These are phyloP conservation scores for Trichocomaceae sp. DNA, from an alignment of 2,329 filamentous ascomycete species.

Conservation along the genomic window DNA sequence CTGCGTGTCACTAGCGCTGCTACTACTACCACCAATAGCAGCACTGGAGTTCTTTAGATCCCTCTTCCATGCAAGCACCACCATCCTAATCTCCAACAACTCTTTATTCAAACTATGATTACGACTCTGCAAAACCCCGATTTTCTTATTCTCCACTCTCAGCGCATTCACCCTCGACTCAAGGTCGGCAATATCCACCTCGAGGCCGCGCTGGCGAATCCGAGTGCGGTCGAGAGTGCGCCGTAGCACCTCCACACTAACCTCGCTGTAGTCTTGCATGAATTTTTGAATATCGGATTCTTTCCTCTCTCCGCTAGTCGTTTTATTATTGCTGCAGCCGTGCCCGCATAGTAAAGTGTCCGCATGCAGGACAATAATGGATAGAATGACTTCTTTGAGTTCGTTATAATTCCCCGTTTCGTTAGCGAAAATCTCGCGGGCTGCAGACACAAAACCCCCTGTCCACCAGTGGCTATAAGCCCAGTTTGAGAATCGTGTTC, in stretches of 20 bases:
- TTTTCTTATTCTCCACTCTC: slow-evolving; percentile 12
- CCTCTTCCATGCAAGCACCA: slow-evolving; percentile 12
- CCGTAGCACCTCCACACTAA: slow-evolving; percentile 10
- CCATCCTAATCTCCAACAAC: slow-evolving; percentile 13
- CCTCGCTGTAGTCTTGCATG: slow-evolving; percentile 13
- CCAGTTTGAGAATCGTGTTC: slow-evolving; percentile 12
- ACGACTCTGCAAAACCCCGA: slow-evolving; percentile 8
- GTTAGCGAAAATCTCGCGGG: slow-evolving; percentile 15
- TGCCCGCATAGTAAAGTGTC: slow-evolving; percentile 10
- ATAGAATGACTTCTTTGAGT: slow-evolving; percentile 12
- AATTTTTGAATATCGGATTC: not conserved
- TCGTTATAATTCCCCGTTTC: slow-evolving; percentile 15
- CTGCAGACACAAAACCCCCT: slow-evolving; percentile 7
- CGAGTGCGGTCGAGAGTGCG: slow-evolving; percentile 11
- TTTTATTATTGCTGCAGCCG: not conserved
- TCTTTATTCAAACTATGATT: slow-evolving; percentile 13
- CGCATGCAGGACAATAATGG: slow-evolving; percentile 9
- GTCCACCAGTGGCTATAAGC: slow-evolving; percentile 11
- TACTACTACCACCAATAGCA: not conserved
- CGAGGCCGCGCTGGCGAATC: slow-evolving; percentile 10
- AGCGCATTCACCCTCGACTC: slow-evolving; percentile 9
- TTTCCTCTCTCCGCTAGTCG: not conserved
- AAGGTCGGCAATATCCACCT: slow-evolving; percentile 13
- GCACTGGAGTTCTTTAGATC: slow-evolving; percentile 5
- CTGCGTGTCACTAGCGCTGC: not conserved